Evolutionary conservation across 2,329 filamentous ascomycete species (phyloP).

Genomic region (Pseudonectria foliicola): DNA sequence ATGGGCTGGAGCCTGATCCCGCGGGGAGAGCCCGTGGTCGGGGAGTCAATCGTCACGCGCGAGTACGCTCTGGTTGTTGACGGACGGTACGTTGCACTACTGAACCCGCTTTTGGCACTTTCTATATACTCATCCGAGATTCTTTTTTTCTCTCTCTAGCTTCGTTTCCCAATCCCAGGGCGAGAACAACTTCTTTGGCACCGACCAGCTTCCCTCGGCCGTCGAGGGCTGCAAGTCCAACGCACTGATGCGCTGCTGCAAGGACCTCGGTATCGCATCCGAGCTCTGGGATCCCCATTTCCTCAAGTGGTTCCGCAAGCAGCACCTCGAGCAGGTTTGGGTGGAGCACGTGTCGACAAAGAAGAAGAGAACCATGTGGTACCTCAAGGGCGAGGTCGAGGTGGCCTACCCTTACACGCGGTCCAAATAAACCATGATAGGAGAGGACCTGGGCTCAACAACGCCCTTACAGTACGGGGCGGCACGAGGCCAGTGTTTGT

Average conservation of each 20-base stretch:
- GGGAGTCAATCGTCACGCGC: conserved; percentile 71
- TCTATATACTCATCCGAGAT: conserved; percentile 1
- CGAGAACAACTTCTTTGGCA: conserved; percentile 87
- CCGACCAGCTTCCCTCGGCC: conserved; percentile 85
- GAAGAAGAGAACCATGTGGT: conserved; percentile 82
- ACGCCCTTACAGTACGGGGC: conserved; percentile 10
- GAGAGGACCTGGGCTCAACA: neutral
- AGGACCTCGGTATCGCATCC: conserved; percentile 88
- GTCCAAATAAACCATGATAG: conserved; percentile 8
- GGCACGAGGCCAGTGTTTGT: too few relatives aligned
- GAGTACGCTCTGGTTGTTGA: conserved; percentile 89
- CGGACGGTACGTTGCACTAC: conserved; percentile 59
- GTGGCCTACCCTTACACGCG: conserved; percentile 55
- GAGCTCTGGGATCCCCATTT: conserved; percentile 96
- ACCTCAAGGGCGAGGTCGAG: conserved; percentile 70
- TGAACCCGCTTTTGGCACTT: neutral
- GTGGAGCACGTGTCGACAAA: conserved; percentile 83
- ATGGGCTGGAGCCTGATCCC: conserved; percentile 94
- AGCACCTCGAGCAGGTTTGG: conserved; percentile 72
- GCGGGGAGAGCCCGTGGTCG: conserved; percentile 75
- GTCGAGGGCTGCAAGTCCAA: conserved; percentile 98
- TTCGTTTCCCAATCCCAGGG: conserved; percentile 88
- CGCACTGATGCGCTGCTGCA: conserved; percentile 95
- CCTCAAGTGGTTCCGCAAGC: conserved; percentile 73
- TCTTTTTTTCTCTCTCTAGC: conserved; percentile 48